A percentile compares a stretch with the other conserved stretches of the same genome.
Conservation (phyloP, 2,329 filamentous ascomycete species). For the Colletotrichum neosansevieriae region DNA sequence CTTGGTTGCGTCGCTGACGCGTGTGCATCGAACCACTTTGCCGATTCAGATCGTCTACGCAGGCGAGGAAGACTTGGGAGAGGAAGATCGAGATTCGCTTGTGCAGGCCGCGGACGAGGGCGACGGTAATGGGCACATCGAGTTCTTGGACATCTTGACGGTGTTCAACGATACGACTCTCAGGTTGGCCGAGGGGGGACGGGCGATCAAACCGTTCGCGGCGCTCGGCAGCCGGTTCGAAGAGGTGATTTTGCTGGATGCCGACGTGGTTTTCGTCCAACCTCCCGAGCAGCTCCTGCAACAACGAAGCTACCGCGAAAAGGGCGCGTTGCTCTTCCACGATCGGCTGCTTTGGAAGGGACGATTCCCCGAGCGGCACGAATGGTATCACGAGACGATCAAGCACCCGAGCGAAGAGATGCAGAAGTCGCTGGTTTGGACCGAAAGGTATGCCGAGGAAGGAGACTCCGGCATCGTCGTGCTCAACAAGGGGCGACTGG, state of each 20-base stretch:
- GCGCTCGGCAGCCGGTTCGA: conserved; percentile 51
- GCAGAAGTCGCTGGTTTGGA: conserved; percentile 53
- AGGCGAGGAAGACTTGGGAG: conserved; percentile 48
- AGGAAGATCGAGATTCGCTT: conserved; percentile 44
- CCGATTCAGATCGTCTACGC: conserved; percentile 54
- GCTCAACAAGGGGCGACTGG: conserved; percentile 53
- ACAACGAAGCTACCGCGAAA: conserved; percentile 48
- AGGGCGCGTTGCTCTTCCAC: conserved; percentile 54
- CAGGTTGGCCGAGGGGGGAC: conserved; percentile 48
- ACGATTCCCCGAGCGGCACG: conserved; percentile 49
- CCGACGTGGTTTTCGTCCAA: conserved; percentile 55
- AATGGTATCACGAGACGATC: conserved; percentile 55
- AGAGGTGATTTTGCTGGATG: conserved; percentile 54
- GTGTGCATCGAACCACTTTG: conserved; percentile 46
- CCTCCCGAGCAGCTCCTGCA: conserved; percentile 49
- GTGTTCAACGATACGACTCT: conserved; percentile 50
- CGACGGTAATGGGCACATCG: conserved; percentile 33
- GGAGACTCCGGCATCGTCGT: conserved; percentile 57
- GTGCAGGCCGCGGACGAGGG: conserved; percentile 39
- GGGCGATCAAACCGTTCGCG: conserved; percentile 58
- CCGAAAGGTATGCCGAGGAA: conserved; percentile 55
- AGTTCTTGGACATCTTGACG: conserved; percentile 49
- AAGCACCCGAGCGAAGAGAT: conserved; percentile 50
- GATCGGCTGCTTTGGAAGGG: conserved; percentile 55
- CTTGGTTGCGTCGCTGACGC: conserved; percentile 48